These are phyloP conservation scores for Boletus coccyginus DNA, from an alignment of 768 basidiomycete species.

Conservation along the genomic window DNA sequence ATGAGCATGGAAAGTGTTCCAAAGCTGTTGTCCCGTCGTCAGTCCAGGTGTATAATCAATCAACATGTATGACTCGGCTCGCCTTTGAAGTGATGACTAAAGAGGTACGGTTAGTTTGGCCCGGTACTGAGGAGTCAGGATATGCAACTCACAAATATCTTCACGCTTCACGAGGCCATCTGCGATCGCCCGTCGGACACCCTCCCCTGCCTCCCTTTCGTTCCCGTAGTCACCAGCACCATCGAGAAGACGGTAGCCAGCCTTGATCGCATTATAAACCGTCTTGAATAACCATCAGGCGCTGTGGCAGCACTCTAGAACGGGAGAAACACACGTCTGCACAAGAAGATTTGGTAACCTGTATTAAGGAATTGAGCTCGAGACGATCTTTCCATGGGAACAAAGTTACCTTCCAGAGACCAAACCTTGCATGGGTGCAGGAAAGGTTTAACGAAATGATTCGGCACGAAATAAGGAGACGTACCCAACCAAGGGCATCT, in stretches of 20 bases:
- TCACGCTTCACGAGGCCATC: constrained; percentile 86
- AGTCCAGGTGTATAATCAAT: constrained; percentile 1
- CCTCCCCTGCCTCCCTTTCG: constrained; percentile 81
- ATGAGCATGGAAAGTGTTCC: constrained; percentile 86
- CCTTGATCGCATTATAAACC: constrained; percentile 84
- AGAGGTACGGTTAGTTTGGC: background rate
- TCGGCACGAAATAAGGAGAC: constrained; percentile 8
- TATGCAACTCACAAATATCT: constrained; percentile 65
- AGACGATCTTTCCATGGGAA: background rate
- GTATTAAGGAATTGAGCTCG: constrained; percentile 1
- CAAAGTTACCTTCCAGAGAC: constrained; percentile 62
- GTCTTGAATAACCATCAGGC: constrained; percentile 39
- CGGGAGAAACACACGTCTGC: constrained; percentile 47
- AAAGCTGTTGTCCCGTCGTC: constrained; percentile 47
- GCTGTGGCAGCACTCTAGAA: background rate
- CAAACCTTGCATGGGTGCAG: constrained; percentile 45
- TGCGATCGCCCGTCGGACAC: constrained; percentile 70
- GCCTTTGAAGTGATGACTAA: constrained; percentile 84
- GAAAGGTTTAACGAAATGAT: background rate
- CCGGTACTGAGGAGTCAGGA: background rate
- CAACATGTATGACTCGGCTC: constrained; percentile 6
- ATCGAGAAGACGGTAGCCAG: constrained; percentile 84
- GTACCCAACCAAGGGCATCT: constrained; percentile 75
- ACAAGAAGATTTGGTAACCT: constrained; percentile 60
- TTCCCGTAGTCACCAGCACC: constrained; percentile 88